These are phyloP conservation scores for Naumovozyma baii DNA, from an alignment of 805 yeast species.

Conservation along the genomic window DNA sequence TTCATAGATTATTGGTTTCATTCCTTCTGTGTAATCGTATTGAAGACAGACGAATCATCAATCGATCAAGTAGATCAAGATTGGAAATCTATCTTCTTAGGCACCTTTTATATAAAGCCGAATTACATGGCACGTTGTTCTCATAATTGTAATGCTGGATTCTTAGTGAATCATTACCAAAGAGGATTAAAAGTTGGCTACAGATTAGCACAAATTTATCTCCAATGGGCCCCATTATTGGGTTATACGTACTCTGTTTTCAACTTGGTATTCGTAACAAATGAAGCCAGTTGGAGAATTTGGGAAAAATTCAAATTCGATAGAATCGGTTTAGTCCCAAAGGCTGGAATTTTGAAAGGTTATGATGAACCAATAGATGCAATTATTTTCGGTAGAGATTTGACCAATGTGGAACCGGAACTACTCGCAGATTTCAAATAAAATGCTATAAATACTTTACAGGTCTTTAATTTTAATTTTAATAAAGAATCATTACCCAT, in stretches of 20 bases:
- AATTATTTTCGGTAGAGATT: slow-evolving; percentile 60
- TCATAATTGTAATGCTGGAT: slow-evolving; percentile 84
- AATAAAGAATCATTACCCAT: too few species aligned
- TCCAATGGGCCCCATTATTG: slow-evolving; percentile 62
- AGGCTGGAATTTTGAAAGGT: slow-evolving; percentile 69
- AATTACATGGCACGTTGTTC: slow-evolving; percentile 79
- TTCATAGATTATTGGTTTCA: slow-evolving; percentile 60
- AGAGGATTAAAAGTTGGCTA: slow-evolving; percentile 67
- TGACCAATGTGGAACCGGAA: slow-evolving; percentile 28
- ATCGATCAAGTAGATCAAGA: slow-evolving; percentile 19
- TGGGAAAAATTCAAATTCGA: slow-evolving; percentile 85
- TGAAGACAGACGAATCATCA: slow-evolving; percentile 34
- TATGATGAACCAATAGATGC: slow-evolving; percentile 61
- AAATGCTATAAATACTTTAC: too few species aligned
- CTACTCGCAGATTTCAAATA: slow-evolving; percentile 16
- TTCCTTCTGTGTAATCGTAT: slow-evolving; percentile 53
- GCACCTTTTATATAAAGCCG: slow-evolving; percentile 76
- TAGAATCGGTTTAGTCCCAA: slow-evolving; percentile 61
- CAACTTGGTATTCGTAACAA: slow-evolving; percentile 78
- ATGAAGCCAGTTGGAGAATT: slow-evolving; percentile 59
- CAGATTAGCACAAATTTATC: slow-evolving; percentile 56
- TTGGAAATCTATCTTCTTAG: slow-evolving; percentile 47
- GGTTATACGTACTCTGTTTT: slow-evolving; percentile 80
- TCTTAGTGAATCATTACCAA: slow-evolving; percentile 48
- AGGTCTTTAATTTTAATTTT: too few species aligned